Base-by-base conservation (phyloP, 805 yeast species). In the Zygotorulaspora chibaensis region DNA sequence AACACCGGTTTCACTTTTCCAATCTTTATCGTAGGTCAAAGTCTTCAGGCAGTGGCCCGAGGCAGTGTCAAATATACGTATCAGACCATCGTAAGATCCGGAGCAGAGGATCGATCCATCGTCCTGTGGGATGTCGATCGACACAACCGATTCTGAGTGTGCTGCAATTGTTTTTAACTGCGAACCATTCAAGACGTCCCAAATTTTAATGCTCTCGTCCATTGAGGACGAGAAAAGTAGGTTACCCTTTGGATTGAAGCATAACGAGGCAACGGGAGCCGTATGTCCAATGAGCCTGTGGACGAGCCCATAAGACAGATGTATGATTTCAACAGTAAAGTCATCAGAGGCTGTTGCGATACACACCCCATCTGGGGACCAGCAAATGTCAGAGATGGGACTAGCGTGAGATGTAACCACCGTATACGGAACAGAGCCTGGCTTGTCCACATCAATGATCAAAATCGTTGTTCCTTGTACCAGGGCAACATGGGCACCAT, bases 1-100 rank as follows among this genome's bases (percentile, higher is more conserved):
- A 3, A 66, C 66, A 48, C 68, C 68, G 17, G 57, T 62, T 57
- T 79, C 83, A 12, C 85, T 78, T 1, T 86, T 82, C 31, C 84
- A 81, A 52, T 82, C 80, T 47, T 85, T 77, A 57, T 86, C 91
- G 58, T 83, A 86, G 29, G 90, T 87, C 53, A 91, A 66, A 0
- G 98, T 93, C 59, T 90, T 87, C 54, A 91, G 70, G 69, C 98
- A 91, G 55, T 89, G 96, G 3, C 97, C 97, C 0, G 95, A 76
- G 39, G 79, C 83, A 15, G 89, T 77, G 62, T 90, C 97, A 71
- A 95, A 91, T 13, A 91, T 69, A 40, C 99, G 72, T 20, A 91
- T 84, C 53, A 88, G 73, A 2, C 99, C 99, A 66, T 91, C 99
- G 62, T 83, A 84, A 13, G 96, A 84, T 0, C 95, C 93, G 51